Conservation (phyloP, 75 land plant genomes). For the Sequoia sempervirens region DNA sequence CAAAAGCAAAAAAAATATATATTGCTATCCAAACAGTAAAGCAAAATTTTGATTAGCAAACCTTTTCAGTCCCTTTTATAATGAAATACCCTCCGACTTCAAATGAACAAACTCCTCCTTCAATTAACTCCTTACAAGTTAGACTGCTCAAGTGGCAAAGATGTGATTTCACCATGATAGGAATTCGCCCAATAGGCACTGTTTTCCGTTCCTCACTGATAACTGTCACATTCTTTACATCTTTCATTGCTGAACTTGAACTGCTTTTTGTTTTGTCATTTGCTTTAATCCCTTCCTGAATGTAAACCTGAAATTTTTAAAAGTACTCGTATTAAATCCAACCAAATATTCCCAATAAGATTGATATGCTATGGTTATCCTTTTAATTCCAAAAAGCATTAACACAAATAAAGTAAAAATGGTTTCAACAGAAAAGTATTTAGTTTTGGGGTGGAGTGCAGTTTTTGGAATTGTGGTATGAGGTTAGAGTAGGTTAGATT, state of each 20-base stretch:
- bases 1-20: neutral
- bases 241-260: neutral
- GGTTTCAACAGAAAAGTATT: neutral
- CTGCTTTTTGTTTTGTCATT: neutral
- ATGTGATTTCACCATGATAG: slow-evolving; percentile 86
- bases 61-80: slow-evolving; percentile 93
- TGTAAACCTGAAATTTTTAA: slow-evolving; percentile 2
- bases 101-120: slow-evolving; percentile 61
- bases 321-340: neutral
- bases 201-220: slow-evolving; percentile 20
- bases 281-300: neutral
- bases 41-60: slow-evolving; percentile 13
- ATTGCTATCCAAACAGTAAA: neutral
- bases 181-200: slow-evolving; percentile 62
- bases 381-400: neutral
- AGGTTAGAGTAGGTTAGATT: no score
- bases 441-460: no score
- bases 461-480: no score
- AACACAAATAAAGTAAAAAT: neutral
- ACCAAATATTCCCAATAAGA: neutral
- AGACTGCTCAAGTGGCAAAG: slow-evolving; percentile 61
- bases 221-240: neutral
- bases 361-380: neutral
- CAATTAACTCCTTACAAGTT: slow-evolving; percentile 5
- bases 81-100: slow-evolving; percentile 91